Evolutionary conservation across 2,329 filamentous ascomycete genomes (phyloP), one percentile per base, ranked within the genome.

Genomic region (Aphanoascus verrucosus): DNA sequence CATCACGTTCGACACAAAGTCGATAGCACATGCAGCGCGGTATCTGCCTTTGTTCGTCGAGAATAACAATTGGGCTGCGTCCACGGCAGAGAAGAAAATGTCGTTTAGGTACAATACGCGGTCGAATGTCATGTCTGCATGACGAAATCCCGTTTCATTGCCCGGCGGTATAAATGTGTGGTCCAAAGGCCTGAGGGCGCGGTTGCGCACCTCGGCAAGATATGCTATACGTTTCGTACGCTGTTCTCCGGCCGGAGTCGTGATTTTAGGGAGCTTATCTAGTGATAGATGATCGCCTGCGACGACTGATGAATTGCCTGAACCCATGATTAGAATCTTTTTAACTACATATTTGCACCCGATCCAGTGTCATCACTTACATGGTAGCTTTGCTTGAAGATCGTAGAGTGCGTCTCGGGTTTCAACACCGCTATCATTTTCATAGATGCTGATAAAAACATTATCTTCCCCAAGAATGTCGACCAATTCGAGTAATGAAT

Each of bases 361-460:
- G 5, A 31, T 23, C 8, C 17, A 7, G 37, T 6, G 5, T 7
- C 17, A 19, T 12, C 15, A 32, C 55, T 35, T 38, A 56, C 55
- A 56, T 48, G 52, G 52, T 19, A 56, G 48, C 37, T 52, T 51
- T 15, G 28, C 37, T 34, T 46, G 44, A 4, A 56, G 32, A 15
- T 52, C 47, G 12, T 31, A 40, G 17, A 56, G 52, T n/a, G 55
- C 55, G 32, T 54, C 38, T 4, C 19, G 15, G 6, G 55, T 56
- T 11, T 47, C 55, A 15, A 7, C 3, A 6, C 55, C 55, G 34
- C 55, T 56, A 19, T 56, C 52, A 45, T 56, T 56, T 23, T 56
- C 55, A 40, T 56, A 56, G 23, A 56, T 47, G 42, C 55, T 56
- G 28, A 56, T 52, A 50, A 56, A 56, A 20, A 56, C 55, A 47